Evolutionary conservation across 805 yeast genomes (phyloP).

Genomic region (Metschnikowia similis): DNA sequence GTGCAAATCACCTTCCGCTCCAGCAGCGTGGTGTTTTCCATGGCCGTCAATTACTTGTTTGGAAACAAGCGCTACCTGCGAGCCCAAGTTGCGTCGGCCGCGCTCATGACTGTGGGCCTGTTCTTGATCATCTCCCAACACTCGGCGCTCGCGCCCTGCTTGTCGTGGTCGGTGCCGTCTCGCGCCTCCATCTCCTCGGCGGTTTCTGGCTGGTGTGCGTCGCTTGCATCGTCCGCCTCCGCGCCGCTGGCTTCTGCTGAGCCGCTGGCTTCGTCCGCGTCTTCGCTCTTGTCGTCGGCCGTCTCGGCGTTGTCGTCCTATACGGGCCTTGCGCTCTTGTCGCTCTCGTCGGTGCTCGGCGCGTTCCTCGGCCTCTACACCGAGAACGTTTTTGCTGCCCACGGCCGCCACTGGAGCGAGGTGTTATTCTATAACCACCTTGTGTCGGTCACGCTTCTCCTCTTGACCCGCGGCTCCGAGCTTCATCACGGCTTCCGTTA

Average conservation of each 20-base stretch:
- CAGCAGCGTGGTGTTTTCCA: constrained; percentile 57
- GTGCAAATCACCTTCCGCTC: constrained; percentile 65
- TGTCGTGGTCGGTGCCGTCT: no score
- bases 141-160: neutral
- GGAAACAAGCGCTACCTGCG: constrained; percentile 41
- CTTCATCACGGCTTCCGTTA: constrained; percentile 22
- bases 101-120: constrained; percentile 53
- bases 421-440: constrained; percentile 58
- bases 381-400: constrained; percentile 45
- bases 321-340: constrained; percentile 23
- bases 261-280: no score
- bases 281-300: no score
- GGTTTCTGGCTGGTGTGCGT: no score
- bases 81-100: constrained; percentile 48
- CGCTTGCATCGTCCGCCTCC: no score
- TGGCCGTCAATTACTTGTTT: constrained; percentile 50
- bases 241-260: no score
- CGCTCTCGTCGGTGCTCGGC: constrained; percentile 46
- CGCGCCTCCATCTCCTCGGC: no score
- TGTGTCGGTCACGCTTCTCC: constrained; percentile 51
- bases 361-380: constrained; percentile 57
- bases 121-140: constrained; percentile 30
- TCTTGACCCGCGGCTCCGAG: constrained; percentile 5
- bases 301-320: no score
- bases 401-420: constrained; percentile 65